Evolutionary conservation across 805 yeast genomes (phyloP), one percentile per base, ranked within the genome.

Genomic region (Babjeviella inositovora): DNA sequence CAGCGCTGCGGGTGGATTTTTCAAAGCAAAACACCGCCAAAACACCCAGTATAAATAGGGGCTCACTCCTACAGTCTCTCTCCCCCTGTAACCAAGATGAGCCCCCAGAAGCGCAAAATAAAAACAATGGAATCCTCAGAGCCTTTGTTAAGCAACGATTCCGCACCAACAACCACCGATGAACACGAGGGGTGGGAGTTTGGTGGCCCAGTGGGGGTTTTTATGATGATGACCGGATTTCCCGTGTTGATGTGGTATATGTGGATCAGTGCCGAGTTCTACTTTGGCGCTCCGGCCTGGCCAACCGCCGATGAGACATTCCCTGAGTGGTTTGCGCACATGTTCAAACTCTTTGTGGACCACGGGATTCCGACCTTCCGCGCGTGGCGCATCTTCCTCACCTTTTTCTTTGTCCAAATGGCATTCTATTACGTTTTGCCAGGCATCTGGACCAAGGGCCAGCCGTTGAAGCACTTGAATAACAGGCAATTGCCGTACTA

Each of bases 201-300:
- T 41, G 98, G 98, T 24, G 97, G 97, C 0, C 75, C 92, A 13
- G 48, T 59, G 5, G 98, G 98, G 27, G 94, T 82, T 23, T 28
- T 73, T 11, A 87, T 85, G 5, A 87, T 90, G 97, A 68, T 87
- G 72, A 43, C 68, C 21, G 93, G 93, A 3, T 90, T 90, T 54
- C 98, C 98, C 6, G 41, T 74, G 22, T 58, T 90, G 41, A 90
- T 90, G 98, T 81, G 75, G 62, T 90, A 90, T 52, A 76, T 90
- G 90, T 87, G 94, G 92, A 71, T 87, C 25, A 64, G 82, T 38
- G 87, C 90, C 24, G 65, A 67, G 31, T 84, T 75, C 46, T 81
- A 82, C 49, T 55, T 55, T 32, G 94, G 94, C 2, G 40, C 53
- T 23, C 60, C 80, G 14, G 82, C 93, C 13, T 50, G 59, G 46